A percentile compares a stretch with the other conserved stretches of the same genome.
phyloP scores from a whole-genome alignment of 73 alveolate genomes.

The Tetrahymena elliotti region DNA sequence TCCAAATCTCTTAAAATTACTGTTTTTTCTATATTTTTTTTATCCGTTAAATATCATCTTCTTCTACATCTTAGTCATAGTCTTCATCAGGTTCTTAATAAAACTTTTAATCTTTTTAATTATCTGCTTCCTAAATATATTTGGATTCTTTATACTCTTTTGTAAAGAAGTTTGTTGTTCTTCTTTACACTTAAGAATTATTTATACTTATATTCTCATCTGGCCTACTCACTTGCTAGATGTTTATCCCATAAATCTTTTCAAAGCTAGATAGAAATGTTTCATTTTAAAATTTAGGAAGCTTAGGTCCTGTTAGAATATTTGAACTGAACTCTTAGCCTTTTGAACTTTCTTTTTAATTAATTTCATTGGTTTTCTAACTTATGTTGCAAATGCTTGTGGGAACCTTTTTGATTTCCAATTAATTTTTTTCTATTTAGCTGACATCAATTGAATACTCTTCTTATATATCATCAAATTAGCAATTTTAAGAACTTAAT shows the following conservation, averaged over 20 bases:
- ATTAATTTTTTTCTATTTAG: background rate
- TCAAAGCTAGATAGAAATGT: background rate
- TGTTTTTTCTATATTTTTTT: background rate
- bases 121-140: background rate
- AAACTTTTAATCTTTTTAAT: background rate
- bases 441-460: background rate
- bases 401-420: background rate
- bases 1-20: background rate
- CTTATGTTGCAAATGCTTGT: background rate
- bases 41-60: background rate
- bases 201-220: background rate
- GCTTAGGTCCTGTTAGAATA: background rate
- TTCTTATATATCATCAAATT: background rate
- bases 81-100: background rate
- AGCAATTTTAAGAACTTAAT: background rate
- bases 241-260: background rate
- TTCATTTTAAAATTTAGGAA: background rate
- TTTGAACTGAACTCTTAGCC: background rate
- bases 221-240: background rate
- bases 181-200: background rate
- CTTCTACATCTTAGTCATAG: background rate
- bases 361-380: background rate
- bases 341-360: background rate
- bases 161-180: too few relatives aligned
- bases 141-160: background rate